Base-by-base conservation (phyloP, 2,329 filamentous ascomycete genomes). In the Hysterium pulicare region DNA sequence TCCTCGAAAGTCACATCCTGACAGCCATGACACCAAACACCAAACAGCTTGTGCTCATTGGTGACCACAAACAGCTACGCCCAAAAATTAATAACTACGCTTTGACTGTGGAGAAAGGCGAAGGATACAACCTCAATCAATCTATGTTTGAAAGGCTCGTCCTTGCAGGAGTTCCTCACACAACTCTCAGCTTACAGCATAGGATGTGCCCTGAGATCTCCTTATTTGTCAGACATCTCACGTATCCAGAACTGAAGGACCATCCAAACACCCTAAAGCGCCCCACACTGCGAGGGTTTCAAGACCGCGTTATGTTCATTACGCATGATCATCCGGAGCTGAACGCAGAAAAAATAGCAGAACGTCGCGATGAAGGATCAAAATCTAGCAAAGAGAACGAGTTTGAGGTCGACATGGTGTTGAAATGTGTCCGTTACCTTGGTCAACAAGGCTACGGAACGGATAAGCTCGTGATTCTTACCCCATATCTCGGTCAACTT, bases 401-500 rank as follows among this genome's bases (percentile, higher is more conserved):
- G 0, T 85, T 81, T 36, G 86, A 90, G 54, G 84, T 73, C 0
- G 61, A 79, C 0, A 84, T 90, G 75, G 75, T 85, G 0, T 58
- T 88, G 16, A 79, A 76, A 48, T 76, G 75, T 38, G 78, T 90
- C 1, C 75, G 73, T 5, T 88, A 87, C 49, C 65, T 90, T 0
- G 80, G 71, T 0, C 86, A 87, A 46, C 85, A 90, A 49, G 84
- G 84, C 0, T 90, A 89, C 53, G 72, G 74, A 3, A 81, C 81
- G 0, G 71, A 80, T 3, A 67, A 85, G 2, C 70, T 89, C 9
- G 84, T 87, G 0, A 69, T 90, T 0, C 60, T 90, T 1, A 87
- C 84, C 0, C 86, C 86, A 0, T 90, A 90, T 50, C 69, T 89
- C 0, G 85, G 84, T 0, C 85, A 89, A 49, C 61, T 90, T 0